Evolutionary conservation across 169 alveolate species (phyloP).

Genomic region (Eimeria sp.): DNA sequence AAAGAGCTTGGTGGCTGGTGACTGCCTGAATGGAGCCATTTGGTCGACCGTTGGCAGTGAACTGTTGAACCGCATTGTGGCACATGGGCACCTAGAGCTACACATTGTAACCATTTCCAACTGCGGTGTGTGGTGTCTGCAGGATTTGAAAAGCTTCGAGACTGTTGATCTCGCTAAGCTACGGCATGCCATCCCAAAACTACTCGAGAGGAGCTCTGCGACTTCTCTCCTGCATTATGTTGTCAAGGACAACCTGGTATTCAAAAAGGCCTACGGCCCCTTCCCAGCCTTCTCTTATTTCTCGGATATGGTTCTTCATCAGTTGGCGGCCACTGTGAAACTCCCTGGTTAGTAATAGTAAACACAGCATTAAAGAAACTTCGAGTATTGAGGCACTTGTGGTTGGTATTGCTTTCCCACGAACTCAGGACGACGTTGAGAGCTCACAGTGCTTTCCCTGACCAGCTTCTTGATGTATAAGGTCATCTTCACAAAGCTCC

Average conservation of each 20-base stretch:
- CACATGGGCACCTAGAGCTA: neutral
- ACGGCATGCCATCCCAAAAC: conserved; percentile 65
- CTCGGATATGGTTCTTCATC: conserved; percentile 32
- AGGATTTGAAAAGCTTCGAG: conserved; percentile 66
- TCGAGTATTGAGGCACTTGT: neutral
- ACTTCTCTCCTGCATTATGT: conserved; percentile 73
- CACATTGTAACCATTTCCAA: neutral
- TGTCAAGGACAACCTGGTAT: conserved; percentile 77
- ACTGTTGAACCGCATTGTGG: neutral
- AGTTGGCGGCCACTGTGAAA: conserved; percentile 60
- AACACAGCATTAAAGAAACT: neutral
- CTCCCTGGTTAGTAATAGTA: conserved; percentile 73
- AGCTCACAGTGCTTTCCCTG: neutral
- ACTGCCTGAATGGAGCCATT: neutral
- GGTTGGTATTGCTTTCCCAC: neutral
- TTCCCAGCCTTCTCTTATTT: conserved; percentile 78
- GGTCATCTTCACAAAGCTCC: neutral
- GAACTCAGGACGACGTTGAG: neutral
- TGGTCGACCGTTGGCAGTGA: neutral
- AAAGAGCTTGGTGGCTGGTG: neutral
- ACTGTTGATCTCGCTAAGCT: conserved; percentile 63
- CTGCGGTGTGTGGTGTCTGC: neutral
- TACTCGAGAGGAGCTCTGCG: conserved; percentile 34
- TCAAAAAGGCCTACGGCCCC: conserved; percentile 66
- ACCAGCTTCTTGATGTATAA: neutral